Conservation (phyloP, 352 stramenopile species). For the Halophytophthora batemanensis region DNA sequence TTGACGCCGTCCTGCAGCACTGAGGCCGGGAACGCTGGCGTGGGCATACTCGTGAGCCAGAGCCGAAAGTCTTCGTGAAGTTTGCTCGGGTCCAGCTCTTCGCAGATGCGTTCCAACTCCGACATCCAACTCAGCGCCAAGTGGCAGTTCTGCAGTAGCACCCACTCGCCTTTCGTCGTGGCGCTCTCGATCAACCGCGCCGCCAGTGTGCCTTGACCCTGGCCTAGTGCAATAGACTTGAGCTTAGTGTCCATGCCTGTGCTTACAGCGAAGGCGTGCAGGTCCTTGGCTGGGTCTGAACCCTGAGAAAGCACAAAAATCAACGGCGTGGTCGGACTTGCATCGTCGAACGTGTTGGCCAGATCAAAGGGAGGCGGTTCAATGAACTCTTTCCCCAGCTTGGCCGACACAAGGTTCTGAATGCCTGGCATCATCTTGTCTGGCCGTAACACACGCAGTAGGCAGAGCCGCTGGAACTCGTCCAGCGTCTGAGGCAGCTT, state of each 20-base stretch:
- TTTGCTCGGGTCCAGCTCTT: conserved; percentile 83
- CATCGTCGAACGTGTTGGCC: conserved; percentile 90
- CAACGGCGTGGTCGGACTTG: conserved; percentile 84
- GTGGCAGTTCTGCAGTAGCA: conserved; percentile 95
- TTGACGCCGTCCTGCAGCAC: conserved; percentile 97
- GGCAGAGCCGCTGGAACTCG: conserved; percentile 78
- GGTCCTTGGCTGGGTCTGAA: conserved; percentile 91
- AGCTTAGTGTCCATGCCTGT: conserved; percentile 87
- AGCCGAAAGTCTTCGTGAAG: conserved; percentile 92
- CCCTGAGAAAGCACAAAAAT: conserved; percentile 94
- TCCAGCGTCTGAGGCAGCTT: conserved; percentile 56
- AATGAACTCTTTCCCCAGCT: conserved; percentile 89
- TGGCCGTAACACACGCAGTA: conserved; percentile 73
- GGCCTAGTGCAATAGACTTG: conserved; percentile 91
- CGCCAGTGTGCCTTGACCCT: conserved; percentile 91
- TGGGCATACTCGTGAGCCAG: conserved; percentile 93
- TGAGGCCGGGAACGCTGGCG: conserved; percentile 83
- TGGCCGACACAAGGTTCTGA: conserved; percentile 85
- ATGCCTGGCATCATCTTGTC: conserved; percentile 91
- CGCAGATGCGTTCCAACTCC: conserved; percentile 93
- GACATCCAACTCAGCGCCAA: conserved; percentile 94
- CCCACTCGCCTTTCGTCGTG: conserved; percentile 91
- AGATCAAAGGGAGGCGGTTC: conserved; percentile 91
- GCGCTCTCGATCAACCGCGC: conserved; percentile 89
- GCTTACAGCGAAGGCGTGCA: conserved; percentile 87